Conservation (phyloP, 257 asterid species). For the Fraxinus quadrangulata region DNA sequence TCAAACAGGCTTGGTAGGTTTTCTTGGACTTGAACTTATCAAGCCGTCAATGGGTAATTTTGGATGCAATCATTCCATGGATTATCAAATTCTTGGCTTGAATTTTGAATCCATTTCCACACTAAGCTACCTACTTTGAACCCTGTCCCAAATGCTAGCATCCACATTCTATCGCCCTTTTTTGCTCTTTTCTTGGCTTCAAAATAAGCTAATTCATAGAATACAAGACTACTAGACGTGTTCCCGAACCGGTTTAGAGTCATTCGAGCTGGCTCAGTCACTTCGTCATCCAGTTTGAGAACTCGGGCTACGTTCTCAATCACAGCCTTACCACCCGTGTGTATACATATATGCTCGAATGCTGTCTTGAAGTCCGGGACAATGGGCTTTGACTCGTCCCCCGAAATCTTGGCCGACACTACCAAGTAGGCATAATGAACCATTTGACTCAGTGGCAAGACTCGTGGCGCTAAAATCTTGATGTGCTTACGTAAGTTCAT, state of each 20-base stretch:
- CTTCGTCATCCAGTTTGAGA: constrained; percentile 34
- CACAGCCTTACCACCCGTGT: constrained; percentile 70
- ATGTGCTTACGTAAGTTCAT: constrained; percentile 45
- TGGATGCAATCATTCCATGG: constrained; percentile 68
- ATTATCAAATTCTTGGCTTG: constrained; percentile 54
- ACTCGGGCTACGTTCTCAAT: constrained; percentile 55
- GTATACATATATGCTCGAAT: constrained; percentile 64
- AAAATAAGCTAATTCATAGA: constrained; percentile 71
- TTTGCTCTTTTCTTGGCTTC: constrained; percentile 61
- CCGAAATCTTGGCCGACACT: background rate
- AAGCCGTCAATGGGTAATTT: constrained; percentile 46
- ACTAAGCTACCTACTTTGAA: constrained; percentile 66
- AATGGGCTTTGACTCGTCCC: constrained; percentile 22
- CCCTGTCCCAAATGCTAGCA: constrained; percentile 77
- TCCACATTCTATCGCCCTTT: constrained; percentile 75
- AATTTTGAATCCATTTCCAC: constrained; percentile 57
- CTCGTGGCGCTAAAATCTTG: constrained; percentile 50
- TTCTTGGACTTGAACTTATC: constrained; percentile 20
- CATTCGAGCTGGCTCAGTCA: constrained; percentile 71
- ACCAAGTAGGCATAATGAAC: constrained; percentile 34
- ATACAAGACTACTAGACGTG: constrained; percentile 64
- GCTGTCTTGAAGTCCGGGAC: constrained; percentile 63
- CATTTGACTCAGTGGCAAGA: constrained; percentile 58
- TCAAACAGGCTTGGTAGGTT: too few species aligned
- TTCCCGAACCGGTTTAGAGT: constrained; percentile 64